phyloP scores from a whole-genome alignment of 78 protist species.

The Polysphondylium violaceum region DNA sequence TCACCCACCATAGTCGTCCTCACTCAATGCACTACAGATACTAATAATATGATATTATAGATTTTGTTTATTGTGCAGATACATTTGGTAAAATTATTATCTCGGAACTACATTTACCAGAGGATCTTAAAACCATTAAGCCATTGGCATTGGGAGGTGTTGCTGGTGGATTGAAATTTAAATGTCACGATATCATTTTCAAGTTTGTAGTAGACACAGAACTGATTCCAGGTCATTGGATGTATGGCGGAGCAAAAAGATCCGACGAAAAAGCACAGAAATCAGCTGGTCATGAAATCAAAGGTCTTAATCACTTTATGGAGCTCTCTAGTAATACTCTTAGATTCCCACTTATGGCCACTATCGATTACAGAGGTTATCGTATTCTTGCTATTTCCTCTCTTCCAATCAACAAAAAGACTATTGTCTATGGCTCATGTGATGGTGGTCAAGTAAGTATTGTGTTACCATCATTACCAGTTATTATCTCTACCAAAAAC shows the following conservation, averaged over 20 bases:
- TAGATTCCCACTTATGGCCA: slow-evolving; percentile 67
- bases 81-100: slow-evolving; percentile 79
- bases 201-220: slow-evolving; percentile 60
- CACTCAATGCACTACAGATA: background rate
- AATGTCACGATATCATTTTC: slow-evolving; percentile 50
- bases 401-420: slow-evolving; percentile 59
- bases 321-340: background rate
- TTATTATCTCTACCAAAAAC: background rate
- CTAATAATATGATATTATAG: background rate
- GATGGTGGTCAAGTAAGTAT: slow-evolving; percentile 48
- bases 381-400: slow-evolving; percentile 58
- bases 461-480: too few species aligned
- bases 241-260: slow-evolving; percentile 43
- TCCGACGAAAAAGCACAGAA: slow-evolving; percentile 63
- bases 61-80: slow-evolving; percentile 78
- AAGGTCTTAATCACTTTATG: slow-evolving; percentile 58
- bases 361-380: slow-evolving; percentile 75
- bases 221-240: slow-evolving; percentile 38
- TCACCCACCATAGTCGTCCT: too few species aligned
- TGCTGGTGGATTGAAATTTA: slow-evolving; percentile 74
- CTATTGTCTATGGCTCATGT: slow-evolving; percentile 80
- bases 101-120: slow-evolving; percentile 60
- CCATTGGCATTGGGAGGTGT: slow-evolving; percentile 73
- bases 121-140: slow-evolving; percentile 55
- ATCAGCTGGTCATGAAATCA: slow-evolving; percentile 49